phyloP scores from a whole-genome alignment of 1,284 basidiomycete genomes.

The Moesziomyces sp. region DNA sequence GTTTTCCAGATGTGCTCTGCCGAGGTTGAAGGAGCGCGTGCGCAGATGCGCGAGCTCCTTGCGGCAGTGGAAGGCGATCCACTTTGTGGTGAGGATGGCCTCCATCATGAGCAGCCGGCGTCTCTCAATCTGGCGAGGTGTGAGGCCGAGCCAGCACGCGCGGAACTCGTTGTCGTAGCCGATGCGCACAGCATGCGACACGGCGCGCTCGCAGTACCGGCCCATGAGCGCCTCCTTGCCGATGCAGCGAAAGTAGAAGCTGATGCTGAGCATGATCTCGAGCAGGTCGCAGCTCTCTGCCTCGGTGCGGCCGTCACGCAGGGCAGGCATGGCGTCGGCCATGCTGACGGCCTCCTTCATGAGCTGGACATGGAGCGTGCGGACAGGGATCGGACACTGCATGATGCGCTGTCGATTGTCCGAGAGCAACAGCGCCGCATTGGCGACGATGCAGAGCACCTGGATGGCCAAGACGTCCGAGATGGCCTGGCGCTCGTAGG shows the following conservation, averaged over 20 bases:
- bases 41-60: constrained; percentile 2
- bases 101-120: constrained; percentile 18
- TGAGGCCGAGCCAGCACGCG: constrained; percentile 21
- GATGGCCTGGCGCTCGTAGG: constrained; percentile 25
- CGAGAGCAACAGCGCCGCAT: constrained; percentile 18
- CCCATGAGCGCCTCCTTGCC: constrained; percentile 12
- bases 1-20: constrained; percentile 6
- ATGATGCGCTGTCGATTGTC: constrained; percentile 28
- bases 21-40: constrained; percentile 16
- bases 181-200: constrained; percentile 8
- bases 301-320: constrained; percentile 12
- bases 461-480: constrained; percentile 25
- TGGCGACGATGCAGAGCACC: constrained; percentile 17
- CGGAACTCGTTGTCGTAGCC: constrained; percentile 27
- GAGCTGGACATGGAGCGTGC: constrained; percentile 22
- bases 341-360: constrained; percentile 27
- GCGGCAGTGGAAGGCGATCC: constrained; percentile 28
- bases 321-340: constrained; percentile 20
- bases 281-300: constrained; percentile 25
- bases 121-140: constrained; percentile 18
- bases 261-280: constrained; percentile 25
- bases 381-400: constrained; percentile 22
- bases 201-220: constrained; percentile 18
- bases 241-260: constrained; percentile 34
- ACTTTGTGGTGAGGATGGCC: constrained; percentile 12